Evolutionary conservation across 768 basidiomycete genomes (phyloP).

Genomic region (Chalciporus pseudorubinellus): DNA sequence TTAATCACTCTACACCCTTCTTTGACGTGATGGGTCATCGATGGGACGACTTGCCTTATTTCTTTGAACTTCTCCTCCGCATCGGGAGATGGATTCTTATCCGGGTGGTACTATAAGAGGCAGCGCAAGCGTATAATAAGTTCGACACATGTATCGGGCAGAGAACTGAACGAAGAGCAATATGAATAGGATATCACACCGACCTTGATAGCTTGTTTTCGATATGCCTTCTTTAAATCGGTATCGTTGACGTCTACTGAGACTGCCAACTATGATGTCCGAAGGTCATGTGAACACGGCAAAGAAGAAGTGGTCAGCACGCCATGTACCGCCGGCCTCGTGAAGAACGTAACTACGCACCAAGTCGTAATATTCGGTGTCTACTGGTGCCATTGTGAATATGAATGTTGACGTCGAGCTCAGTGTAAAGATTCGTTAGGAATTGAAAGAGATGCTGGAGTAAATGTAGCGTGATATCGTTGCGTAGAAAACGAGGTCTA

Average conservation of each 20-base stretch:
- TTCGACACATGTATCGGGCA: neutral
- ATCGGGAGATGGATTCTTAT: conserved; percentile 90
- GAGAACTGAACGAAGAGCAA: neutral
- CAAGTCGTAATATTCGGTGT: conserved; percentile 87
- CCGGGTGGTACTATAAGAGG: conserved; percentile 76
- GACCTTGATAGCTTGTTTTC: conserved; percentile 92
- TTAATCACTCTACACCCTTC: conserved; percentile 8
- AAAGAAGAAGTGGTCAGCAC: conserved; percentile 1
- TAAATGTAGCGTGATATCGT: conserved; percentile 8
- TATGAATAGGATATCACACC: conserved; percentile 16
- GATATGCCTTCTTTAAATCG: conserved; percentile 90
- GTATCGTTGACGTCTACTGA: conserved; percentile 71
- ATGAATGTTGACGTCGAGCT: neutral
- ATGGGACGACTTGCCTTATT: conserved; percentile 59
- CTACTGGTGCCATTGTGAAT: conserved; percentile 75
- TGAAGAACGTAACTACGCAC: conserved; percentile 39
- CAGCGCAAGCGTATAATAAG: neutral
- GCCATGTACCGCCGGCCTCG: neutral
- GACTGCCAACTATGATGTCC: conserved; percentile 58
- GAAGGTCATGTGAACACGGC: neutral
- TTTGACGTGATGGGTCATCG: conserved; percentile 6
- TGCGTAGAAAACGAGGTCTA: neutral
- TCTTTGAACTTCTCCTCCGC: conserved; percentile 98
- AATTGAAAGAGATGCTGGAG: neutral
- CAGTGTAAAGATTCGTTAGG: neutral